These are phyloP conservation scores for Apiospora marii DNA, from an alignment of 2,329 filamentous ascomycete species.

Conservation along the genomic window DNA sequence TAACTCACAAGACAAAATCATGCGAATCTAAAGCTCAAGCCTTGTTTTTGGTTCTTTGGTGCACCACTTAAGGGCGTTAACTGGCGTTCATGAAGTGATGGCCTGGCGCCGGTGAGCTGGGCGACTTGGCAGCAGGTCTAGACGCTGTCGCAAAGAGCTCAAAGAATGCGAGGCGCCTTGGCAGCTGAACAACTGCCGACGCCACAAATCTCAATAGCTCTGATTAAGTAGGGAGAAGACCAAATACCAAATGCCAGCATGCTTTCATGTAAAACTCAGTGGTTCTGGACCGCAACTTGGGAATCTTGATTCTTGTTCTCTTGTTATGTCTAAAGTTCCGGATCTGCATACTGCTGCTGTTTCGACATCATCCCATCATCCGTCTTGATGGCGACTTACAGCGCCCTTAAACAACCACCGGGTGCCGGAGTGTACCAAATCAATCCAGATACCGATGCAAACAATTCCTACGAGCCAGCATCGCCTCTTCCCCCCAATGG, in stretches of 20 bases:
- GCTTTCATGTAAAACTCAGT: not conserved
- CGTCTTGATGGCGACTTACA: not conserved
- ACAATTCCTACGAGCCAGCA: not conserved
- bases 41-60: not conserved
- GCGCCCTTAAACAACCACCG: not conserved
- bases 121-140: constrained; percentile 1
- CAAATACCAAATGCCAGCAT: not conserved
- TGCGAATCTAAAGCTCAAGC: not conserved
- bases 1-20: not conserved
- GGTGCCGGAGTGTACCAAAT: not conserved
- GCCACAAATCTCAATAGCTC: not conserved
- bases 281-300: not conserved
- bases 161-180: not conserved
- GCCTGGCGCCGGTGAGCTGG: not conserved
- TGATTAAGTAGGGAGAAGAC: not conserved
- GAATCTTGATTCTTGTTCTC: not conserved
- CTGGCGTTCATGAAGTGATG: not conserved
- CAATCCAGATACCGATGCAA: not conserved
- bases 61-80: not conserved
- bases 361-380: not conserved
- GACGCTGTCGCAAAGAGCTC: not conserved
- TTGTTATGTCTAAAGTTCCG: not conserved
- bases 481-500: not conserved
- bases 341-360: not conserved
- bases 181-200: not conserved